Evolutionary conservation across 78 protist genomes (phyloP).

Genomic region (Monosiga brevicollis): DNA sequence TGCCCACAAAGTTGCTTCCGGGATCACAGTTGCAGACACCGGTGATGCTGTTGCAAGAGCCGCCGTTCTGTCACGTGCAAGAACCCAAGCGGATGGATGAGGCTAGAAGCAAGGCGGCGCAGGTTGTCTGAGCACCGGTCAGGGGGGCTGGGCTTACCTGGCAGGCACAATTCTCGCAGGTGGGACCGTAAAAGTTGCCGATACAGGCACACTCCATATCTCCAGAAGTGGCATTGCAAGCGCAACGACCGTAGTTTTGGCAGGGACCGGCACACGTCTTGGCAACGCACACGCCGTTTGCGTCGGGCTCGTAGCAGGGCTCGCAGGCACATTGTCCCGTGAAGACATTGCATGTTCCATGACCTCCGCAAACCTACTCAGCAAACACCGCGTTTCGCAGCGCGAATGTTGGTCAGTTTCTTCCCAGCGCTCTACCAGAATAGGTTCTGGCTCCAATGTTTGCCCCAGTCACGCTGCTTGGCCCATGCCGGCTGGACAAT

Average conservation of each 20-base stretch:
- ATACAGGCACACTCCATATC: background rate
- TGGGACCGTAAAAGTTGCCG: background rate
- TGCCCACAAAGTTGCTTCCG: background rate
- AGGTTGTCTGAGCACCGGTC: background rate
- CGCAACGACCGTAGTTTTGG: background rate
- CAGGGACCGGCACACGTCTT: background rate
- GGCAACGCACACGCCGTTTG: background rate
- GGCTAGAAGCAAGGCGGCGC: background rate
- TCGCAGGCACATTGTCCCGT: background rate
- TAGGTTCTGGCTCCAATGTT: no score
- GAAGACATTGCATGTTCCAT: background rate
- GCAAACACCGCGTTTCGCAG: no score
- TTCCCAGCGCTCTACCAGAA: no score
- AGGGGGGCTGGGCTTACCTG: background rate
- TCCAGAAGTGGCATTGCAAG: background rate
- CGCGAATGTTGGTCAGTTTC: no score
- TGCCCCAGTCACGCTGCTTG: no score
- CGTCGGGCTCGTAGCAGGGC: background rate
- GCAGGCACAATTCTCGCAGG: background rate
- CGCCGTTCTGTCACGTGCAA: background rate
- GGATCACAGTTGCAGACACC: background rate
- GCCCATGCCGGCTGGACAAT: no score
- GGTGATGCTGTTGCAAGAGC: background rate
- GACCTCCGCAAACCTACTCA: background rate
- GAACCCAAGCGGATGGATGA: background rate